Evolutionary conservation across 495 filamentous ascomycete genomes (phyloP).

Genomic region (Penicillium canescens): DNA sequence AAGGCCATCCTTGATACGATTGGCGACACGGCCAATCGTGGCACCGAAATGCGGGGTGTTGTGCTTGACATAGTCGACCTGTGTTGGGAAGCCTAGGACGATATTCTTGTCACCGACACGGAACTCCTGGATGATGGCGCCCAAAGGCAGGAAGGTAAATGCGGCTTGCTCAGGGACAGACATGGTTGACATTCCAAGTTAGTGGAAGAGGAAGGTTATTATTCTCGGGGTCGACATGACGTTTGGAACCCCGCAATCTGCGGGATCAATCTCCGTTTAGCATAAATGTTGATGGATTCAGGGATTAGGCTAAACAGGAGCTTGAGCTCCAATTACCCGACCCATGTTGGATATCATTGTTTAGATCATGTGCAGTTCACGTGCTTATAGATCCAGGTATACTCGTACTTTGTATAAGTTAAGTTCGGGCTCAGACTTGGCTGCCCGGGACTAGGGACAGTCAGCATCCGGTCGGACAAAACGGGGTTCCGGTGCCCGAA

Average conservation of each 20-base stretch:
- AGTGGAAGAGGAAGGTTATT: constrained; percentile 2
- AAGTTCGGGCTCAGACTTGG: no score
- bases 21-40: constrained; percentile 90
- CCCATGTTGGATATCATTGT: no score
- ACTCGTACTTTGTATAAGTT: no score
- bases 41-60: constrained; percentile 85
- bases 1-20: constrained; percentile 74
- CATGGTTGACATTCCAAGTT: constrained; percentile 12
- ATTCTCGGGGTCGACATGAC: constrained; percentile 18
- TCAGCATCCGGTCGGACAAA: constrained; percentile 18
- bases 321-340: background rate
- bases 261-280: constrained; percentile 15
- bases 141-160: constrained; percentile 75
- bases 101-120: constrained; percentile 76
- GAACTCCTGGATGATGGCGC: constrained; percentile 87
- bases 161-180: constrained; percentile 29
- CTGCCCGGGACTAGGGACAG: constrained; percentile 4
- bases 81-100: constrained; percentile 77
- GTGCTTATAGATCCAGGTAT: no score
- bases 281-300: constrained; percentile 3
- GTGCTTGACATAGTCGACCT: constrained; percentile 68
- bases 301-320: constrained; percentile 7
- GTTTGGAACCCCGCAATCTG: constrained; percentile 26
- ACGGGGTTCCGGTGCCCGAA: constrained; percentile 24
- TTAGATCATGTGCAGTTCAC: no score